Evolutionary conservation across 2,329 filamentous ascomycete genomes (phyloP), one percentile per base, ranked within the genome.

Genomic region (Nakataea oryzae): DNA sequence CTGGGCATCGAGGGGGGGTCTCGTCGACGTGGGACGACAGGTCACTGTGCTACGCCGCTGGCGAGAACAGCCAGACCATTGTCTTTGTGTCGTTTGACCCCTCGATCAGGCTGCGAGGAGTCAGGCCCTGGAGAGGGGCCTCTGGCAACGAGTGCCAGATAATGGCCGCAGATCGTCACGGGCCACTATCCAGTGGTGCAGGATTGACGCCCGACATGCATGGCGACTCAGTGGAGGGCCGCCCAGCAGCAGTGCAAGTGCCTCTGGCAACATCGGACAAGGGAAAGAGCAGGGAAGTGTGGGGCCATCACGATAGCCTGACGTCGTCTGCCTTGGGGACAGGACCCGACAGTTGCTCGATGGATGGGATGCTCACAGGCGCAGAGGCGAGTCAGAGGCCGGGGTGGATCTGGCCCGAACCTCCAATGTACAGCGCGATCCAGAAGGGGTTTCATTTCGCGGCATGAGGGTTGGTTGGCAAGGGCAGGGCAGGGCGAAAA

Each of bases 11-110:
- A 3, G 74, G 76, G 0, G 67, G 70, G 9, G 69, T 81, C 2
- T 70, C 74, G 1, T 79, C 78, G 24, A 70, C 67, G 21, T 77
- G 76, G 68, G 79, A 83, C 64, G 77, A 81, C n/a, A 70, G 76
- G 14, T 75, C 74, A 5, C 64, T 82, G n/a, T 69, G 82, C 3
- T 83, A 81, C 66, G 70, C 74, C 12, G 73, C 72, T 0, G 75
- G 74, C 12, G 60, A 64, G 3, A 63, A 67, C 26, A 70, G 68
- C 9, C 63, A 66, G 28, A 67, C 75, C 0, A 64, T 80, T 14
- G 72, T 80, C 0, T 74, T 79, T 56, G 64, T 81, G 2, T 74
- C 72, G 6, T 80, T 77, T 63, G 78, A 80, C 65, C 74, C 78
- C 1, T 67, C 68, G 9, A 71, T 76, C 21, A 68, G 67, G 30